phyloP scores from a whole-genome alignment of 768 basidiomycete species.

The Boletus subcaerulescens region DNA sequence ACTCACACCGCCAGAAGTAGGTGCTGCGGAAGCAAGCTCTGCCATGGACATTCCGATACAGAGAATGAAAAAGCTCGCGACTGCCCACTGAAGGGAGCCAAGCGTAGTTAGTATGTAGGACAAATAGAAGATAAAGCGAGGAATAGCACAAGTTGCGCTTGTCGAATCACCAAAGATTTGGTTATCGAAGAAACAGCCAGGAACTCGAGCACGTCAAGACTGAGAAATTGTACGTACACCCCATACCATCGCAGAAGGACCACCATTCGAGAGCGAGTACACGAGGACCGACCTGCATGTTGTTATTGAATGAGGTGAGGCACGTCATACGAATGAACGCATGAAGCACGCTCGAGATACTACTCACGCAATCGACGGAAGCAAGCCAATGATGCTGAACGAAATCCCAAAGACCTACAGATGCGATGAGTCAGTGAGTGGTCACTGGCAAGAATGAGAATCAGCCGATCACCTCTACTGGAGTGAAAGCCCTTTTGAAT shows the following conservation, averaged over 20 bases:
- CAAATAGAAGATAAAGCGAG: neutral
- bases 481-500: conserved; percentile 36
- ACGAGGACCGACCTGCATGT: conserved; percentile 39
- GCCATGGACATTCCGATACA: conserved; percentile 41
- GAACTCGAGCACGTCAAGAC: neutral
- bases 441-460: no score
- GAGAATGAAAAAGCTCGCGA: conserved; percentile 38
- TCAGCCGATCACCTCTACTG: conserved; percentile 25
- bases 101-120: no score
- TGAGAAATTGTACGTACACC: conserved; percentile 28
- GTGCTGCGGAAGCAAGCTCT: conserved; percentile 40
- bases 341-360: conserved; percentile 24
- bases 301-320: neutral
- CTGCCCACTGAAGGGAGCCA: conserved; percentile 31
- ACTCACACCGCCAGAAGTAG: conserved; percentile 41
- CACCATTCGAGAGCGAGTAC: conserved; percentile 51
- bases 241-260: conserved; percentile 45
- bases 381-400: conserved; percentile 68
- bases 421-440: neutral
- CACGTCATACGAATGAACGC: neutral
- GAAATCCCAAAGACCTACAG: conserved; percentile 65
- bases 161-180: no score
- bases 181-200: no score
- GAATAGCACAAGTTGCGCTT: neutral
- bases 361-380: conserved; percentile 59